Evolutionary conservation across 805 yeast species (phyloP).

Genomic region (Lachancea mirantina): DNA sequence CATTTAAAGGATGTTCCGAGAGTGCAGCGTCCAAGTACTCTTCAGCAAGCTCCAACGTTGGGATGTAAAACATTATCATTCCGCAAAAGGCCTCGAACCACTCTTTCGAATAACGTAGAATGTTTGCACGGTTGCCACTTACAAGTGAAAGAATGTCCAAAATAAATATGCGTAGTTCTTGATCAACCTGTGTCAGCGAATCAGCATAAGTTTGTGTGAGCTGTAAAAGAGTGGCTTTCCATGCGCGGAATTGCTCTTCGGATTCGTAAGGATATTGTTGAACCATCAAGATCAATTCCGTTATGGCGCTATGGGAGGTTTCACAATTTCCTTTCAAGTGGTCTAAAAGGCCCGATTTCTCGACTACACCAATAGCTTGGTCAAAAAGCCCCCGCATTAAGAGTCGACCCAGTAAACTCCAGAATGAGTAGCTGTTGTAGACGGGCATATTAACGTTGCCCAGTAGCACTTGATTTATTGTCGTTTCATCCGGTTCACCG

Average conservation of each 20-base stretch:
- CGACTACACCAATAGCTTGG: conserved; percentile 40
- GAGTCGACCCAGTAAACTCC: conserved; percentile 54
- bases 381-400: conserved; percentile 54
- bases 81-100: conserved; percentile 67
- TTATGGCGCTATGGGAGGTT: conserved; percentile 24
- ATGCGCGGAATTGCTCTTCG: conserved; percentile 30
- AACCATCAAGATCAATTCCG: conserved; percentile 31
- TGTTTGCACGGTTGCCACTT: conserved; percentile 38
- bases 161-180: conserved; percentile 26
- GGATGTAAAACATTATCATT: conserved; percentile 55
- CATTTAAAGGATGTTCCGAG: conserved; percentile 31
- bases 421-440: conserved; percentile 40
- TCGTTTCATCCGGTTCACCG: conserved; percentile 52
- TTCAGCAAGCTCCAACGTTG: conserved; percentile 36
- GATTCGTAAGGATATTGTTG: conserved; percentile 32
- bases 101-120: conserved; percentile 42
- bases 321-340: conserved; percentile 19
- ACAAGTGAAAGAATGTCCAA: conserved; percentile 30
- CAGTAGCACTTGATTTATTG: conserved; percentile 38
- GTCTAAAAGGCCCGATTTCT: conserved; percentile 18
- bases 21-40: conserved; percentile 37
- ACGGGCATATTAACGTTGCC: conserved; percentile 41
- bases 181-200: conserved; percentile 18
- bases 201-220: conserved; percentile 21
- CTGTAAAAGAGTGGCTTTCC: conserved; percentile 31